Base-by-base conservation (phyloP, 2,329 filamentous ascomycete species). In the Ophiosphaerella herpotricha region DNA sequence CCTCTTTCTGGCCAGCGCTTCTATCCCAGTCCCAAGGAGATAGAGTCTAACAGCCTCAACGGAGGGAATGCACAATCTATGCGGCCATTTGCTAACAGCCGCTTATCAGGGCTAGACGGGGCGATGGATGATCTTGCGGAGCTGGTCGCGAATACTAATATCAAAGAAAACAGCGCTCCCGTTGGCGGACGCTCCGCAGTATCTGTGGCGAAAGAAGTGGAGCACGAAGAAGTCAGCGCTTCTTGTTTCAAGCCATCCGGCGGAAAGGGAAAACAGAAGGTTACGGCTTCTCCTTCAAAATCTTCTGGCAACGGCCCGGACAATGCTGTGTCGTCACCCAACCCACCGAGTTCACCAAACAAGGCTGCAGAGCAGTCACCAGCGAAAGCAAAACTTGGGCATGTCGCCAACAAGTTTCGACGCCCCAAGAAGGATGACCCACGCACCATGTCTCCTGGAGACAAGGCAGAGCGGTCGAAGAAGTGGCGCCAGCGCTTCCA, bases 321-420 rank as follows among this genome's bases (percentile, higher is more conserved):
- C 13, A 54, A 39, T n/a, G 38, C 44, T 7, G 50, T 57, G 33
- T 61, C 56, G 16, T 70, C 70, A n/a, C 63, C 64, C 8, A 45
- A 56, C 21, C 66, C 66, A 5, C 41, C 64, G 3, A 60, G 54
- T 36, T 72, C 71, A 7, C 70, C 72, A 14, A 73, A 67, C 63
- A 74, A 72, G 54, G 55, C 61, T 23, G 67, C 66, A 34, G 68
- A 73, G 50, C 63, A 64, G 26, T 78, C 76, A 7, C 77, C 77
- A 14, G 71, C 77, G 43, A 77, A 78, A 56, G 75, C 70, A 41
- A 77, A 74, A 64, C 74, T 79, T 40, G 77, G 78, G 61, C 71
- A 75, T 36, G 72, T 79, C 31, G 77, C 76, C 26, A 77, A 74
- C 65, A 78, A 74, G 54, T 75, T 77, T 48, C 54, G 60, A 34